Evolutionary conservation across 495 filamentous ascomycete species (phyloP), one percentile per base, ranked within the genome.

Genomic region (Saxophila tyrrhenica): DNA sequence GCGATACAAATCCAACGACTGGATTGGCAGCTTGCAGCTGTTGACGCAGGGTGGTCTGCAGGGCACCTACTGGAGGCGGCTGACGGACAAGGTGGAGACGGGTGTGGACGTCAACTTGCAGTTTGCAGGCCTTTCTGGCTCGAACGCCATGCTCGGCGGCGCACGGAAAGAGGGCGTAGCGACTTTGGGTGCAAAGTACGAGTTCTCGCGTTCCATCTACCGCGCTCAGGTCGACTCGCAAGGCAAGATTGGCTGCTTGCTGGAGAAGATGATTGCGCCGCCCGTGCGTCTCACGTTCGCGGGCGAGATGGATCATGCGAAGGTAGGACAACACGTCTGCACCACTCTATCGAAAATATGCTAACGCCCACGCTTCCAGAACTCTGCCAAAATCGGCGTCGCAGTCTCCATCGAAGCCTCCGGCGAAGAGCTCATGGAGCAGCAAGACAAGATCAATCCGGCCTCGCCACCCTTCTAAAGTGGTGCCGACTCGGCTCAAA

Each of bases 61-160:
- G 62, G 83, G 89, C n/a, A 89, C 89, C 5, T 99, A 91, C 78
- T 99, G 94, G 94, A 81, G 85, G 60, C 83, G 78, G 62, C 71
- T 99, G 62, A 89, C 88, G n/a, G 92, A 97, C 51, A 87, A 87
- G 65, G 88, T 99, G 25, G 90, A 96, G 70, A 90, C 88, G 54
- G 94, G 94, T 69, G 87, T 94, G 58, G 91, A 97, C 58, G 80
- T 92, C 78, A 94, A 91, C 66, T 79, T 99, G 51, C 79, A 86
- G 59, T 83, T 95, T 63, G 77, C 79, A 29, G 88, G 88, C 48
- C 72, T 80, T 43, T 73, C 76, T 48, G 72, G 73, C 43, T 56
- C 69, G 35, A 64, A 69, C 24, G 75, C 75, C 29, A 64, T 63
- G 43, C 64, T 68, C 62, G 71, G 67, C 15, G 74, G 74, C 44